Evolutionary conservation across 1,139 yeast species (phyloP).

Genomic region (Geotrichum siamense): DNA sequence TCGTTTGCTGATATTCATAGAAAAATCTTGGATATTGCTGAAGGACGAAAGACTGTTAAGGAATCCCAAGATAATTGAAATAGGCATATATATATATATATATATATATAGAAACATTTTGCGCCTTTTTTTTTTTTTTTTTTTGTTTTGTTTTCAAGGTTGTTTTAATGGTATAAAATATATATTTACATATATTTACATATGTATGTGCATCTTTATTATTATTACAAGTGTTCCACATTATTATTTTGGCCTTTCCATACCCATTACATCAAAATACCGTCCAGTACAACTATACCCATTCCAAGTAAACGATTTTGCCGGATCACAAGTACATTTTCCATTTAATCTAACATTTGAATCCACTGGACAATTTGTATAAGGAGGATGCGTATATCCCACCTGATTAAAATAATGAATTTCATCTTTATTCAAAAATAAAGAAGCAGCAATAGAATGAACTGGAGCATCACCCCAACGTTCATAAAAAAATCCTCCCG

Average conservation of each 20-base stretch:
- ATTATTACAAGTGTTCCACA: no score
- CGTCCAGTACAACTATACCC: conserved; percentile 67
- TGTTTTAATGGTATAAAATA: no score
- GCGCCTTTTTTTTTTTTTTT: no score
- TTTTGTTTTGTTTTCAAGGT: no score
- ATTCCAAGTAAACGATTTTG: conserved; percentile 66
- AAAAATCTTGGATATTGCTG: conserved; percentile 44
- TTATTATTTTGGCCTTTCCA: conserved; percentile 47
- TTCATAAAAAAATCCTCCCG: conserved; percentile 86
- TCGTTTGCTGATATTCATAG: conserved; percentile 64
- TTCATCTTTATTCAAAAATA: conserved; percentile 58
- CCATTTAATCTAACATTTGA: conserved; percentile 34
- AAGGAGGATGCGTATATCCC: conserved; percentile 73
- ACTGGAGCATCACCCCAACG: conserved; percentile 95
- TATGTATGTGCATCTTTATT: no score
- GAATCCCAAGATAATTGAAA: conserved; percentile 18
- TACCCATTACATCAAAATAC: conserved; percentile 50
- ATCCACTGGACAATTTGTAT: conserved; percentile 29
- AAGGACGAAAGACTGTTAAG: conserved; percentile 40
- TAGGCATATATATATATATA: not conserved
- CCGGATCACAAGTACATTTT: conserved; percentile 67
- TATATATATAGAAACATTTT: no score
- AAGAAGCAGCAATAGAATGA: conserved; percentile 78
- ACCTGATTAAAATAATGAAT: conserved; percentile 76
- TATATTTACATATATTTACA: no score